These are phyloP conservation scores for Dovyalis caffra DNA, from an alignment of 345 rosid genomes.

Conservation along the genomic window DNA sequence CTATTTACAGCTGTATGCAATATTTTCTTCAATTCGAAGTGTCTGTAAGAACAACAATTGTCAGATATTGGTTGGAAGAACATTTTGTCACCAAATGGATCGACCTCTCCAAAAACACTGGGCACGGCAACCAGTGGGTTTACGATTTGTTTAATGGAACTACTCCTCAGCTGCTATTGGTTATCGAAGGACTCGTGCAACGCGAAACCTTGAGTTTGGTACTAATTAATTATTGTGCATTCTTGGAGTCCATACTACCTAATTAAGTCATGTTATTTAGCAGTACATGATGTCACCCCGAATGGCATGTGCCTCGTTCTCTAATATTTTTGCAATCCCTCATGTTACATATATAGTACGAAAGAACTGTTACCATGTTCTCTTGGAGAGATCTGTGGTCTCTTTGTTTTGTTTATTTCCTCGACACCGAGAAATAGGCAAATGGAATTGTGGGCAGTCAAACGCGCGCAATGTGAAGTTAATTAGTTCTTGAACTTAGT, in stretches of 20 bases:
- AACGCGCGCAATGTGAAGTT: neutral
- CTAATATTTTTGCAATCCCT: neutral
- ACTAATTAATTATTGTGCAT: neutral
- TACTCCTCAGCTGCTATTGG: neutral
- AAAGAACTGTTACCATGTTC: neutral
- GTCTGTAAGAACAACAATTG: neutral
- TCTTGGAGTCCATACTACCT: neutral
- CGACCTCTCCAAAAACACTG: no score
- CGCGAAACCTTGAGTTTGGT: neutral
- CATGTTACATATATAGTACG: neutral
- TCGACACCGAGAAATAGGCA: conserved; percentile 13
- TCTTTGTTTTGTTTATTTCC: neutral
- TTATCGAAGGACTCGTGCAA: neutral
- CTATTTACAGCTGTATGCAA: neutral
- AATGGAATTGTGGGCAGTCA: conserved; percentile 21
- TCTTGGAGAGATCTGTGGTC: conserved; percentile 3
- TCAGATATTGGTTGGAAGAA: neutral
- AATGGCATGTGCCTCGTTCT: neutral
- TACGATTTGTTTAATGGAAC: neutral
- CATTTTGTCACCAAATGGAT: neutral
- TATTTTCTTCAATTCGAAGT: neutral
- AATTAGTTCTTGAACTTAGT: conserved; percentile 5
- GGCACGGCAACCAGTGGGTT: neutral
- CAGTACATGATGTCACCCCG: neutral
- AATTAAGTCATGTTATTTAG: neutral